Base-by-base conservation (phyloP, 2,329 filamentous ascomycete species). In the Arthrobotrys entomopaga region DNA sequence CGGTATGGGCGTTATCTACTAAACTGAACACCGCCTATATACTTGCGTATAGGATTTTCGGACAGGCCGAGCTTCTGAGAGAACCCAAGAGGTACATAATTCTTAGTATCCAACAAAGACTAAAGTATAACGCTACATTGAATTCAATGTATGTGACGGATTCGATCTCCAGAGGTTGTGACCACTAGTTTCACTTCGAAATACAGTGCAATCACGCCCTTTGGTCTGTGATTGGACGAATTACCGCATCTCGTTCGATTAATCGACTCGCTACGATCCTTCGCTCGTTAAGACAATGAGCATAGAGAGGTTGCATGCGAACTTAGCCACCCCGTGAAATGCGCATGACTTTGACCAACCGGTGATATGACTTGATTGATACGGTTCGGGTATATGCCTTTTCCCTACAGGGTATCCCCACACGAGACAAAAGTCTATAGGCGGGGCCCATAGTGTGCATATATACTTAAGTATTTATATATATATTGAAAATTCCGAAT, bases 291-390 rank as follows among this genome's bases (percentile, higher is more conserved):
- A 57, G 54, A 57, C 54, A 57, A 5, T 16, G 38, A 42, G 64
- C 46, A 59, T 53, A 22, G 34, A 8, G 49, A 46, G 40, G 6
- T 7, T 34, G 46, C 46, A 24, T 54, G 26, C 5, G 26, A 40
- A 56, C 65, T 69, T 38, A 69, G 65, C 65, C 65, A 69, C 65
- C 49, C 49, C 65, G 65, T 69, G 65, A 53, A 49, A 69, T 61
- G 40, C 48, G 29, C 24, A 50, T 66, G 63, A 66, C 52, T 22
- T 48, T 56, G 49, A 61, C 26, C 56, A 54, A 61, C 26, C 56
- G 57, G 65, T 56, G 57, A 56, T 61, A 54, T 61, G 49, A 53
- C 57, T 24, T 38, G 40, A 49, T 69, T 59, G 49, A 61, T 69
- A 19, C 65, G n/a, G 48, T 19, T 38, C 26, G 40, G 19, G 20